phyloP scores from a whole-genome alignment of 306 rosid genomes.

The Albizia julibrissin region DNA sequence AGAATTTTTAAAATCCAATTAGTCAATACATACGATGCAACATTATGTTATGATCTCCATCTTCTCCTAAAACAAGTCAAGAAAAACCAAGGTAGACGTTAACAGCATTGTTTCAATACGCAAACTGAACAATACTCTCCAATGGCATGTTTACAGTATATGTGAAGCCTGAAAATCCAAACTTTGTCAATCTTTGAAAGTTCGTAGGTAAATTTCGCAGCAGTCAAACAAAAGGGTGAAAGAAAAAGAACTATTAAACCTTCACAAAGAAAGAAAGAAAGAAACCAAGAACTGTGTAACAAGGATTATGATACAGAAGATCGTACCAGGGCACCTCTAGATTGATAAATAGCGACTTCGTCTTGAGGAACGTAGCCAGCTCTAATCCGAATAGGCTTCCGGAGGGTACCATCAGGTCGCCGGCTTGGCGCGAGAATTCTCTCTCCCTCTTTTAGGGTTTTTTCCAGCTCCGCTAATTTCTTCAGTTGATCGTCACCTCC shows the following conservation, averaged over 20 bases:
- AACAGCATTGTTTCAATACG: constrained; percentile 1
- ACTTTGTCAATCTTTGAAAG: neutral
- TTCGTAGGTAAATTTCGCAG: constrained; percentile 5
- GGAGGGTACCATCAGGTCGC: constrained; percentile 90
- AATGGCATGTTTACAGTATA: neutral
- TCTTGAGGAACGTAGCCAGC: constrained; percentile 87
- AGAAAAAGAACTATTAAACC: neutral
- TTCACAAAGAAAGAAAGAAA: neutral
- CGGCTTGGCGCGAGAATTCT: constrained; percentile 78
- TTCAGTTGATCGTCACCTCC: constrained; percentile 39
- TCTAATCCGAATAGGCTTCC: constrained; percentile 81
- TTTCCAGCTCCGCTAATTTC: constrained; percentile 44
- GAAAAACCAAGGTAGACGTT: neutral
- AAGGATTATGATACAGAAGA: neutral
- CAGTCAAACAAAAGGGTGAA: constrained; percentile 28
- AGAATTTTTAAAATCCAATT: neutral
- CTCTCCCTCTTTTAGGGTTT: constrained; percentile 86
- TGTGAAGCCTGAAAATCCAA: constrained; percentile 10
- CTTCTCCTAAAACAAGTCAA: neutral
- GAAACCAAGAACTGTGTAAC: neutral
- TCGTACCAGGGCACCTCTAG: constrained; percentile 72
- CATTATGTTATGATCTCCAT: neutral
- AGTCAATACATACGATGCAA: neutral
- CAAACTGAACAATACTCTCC: neutral
- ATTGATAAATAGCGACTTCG: constrained; percentile 85